Base-by-base conservation (phyloP, 768 basidiomycete genomes). In the Lactarius trivialis region DNA sequence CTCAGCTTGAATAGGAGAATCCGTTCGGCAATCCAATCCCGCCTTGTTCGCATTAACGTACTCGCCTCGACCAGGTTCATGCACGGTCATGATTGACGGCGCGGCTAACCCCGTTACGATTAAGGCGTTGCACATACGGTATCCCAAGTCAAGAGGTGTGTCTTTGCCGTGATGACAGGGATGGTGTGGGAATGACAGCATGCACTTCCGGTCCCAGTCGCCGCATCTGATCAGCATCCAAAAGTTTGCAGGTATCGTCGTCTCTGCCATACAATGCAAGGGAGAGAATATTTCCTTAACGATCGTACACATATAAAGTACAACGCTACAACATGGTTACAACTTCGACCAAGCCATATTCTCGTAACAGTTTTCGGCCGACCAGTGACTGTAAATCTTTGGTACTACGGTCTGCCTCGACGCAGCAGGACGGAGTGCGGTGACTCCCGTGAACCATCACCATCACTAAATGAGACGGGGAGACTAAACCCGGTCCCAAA, bases 401-500 rank as follows among this genome's bases (percentile, higher is more conserved):
- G 39, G 19, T 19, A 3, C 15, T 39, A n/a, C 37, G 6, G 17
- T 17, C 39, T n/a, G 17, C 39, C 17, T n/a, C n/a, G n/a, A n/a
- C n/a, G n/a, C n/a, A 24, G 39, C 6, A 19, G n/a, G 21, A 21
- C 5, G 14, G n/a, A 21, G 45, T n/a, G n/a, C n/a, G 6, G 12
- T n/a, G 19, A 12, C 30, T 21, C 26, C 19, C 15, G 43, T 45
- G 36, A 61, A 55, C 15, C 19, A 12, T 8, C 4, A 19, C 19
- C 15, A 43, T 24, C n/a, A 5, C 1, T 14, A 45, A 34, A 26
- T 28, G 49, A 19, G 30, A 57, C 11, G 30, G 3, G 17, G 8
- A 41, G n/a, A n/a, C 30, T 59, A 63, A 14, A 49, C 34, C 3
- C n/a, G 39, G 21, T 59, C 57, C 56, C 43, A 63, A 24, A 15